Percentiles rank a stretch among this genome's conserved stretches.
Evolutionary conservation across 192 early-diverging fungal genomes (phyloP).

Genomic region (Ambispora gerdemannii): DNA sequence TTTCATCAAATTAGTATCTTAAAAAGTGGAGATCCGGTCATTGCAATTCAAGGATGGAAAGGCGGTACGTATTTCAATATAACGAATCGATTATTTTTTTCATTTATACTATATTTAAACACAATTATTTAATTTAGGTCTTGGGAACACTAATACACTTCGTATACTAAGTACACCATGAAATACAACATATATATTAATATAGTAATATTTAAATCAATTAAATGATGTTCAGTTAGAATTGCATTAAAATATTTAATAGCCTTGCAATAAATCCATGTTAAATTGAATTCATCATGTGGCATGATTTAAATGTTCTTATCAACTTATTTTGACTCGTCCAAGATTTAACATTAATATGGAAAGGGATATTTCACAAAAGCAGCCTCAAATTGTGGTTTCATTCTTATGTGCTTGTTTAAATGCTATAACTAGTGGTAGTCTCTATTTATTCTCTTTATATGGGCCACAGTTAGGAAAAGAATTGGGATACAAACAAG

Average conservation of each 20-base stretch:
- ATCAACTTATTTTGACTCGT: no score
- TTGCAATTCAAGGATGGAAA: constrained; percentile 82
- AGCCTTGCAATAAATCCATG: no score
- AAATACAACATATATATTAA: background rate
- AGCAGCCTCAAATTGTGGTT: no score
- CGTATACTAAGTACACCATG: constrained; percentile 59
- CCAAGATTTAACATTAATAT: no score
- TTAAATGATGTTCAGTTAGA: no score
- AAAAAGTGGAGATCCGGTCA: constrained; percentile 65
- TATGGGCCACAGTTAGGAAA: background rate
- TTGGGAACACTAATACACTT: constrained; percentile 82
- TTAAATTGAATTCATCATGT: no score
- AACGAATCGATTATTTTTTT: background rate
- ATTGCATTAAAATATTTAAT: no score
- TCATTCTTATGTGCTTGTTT: background rate
- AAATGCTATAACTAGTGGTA: background rate
- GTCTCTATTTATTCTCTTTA: background rate
- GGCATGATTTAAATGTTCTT: no score
- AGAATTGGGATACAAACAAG: background rate
- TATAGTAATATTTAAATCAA: no score
- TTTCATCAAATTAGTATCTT: constrained; percentile 50
- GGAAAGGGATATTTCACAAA: no score
- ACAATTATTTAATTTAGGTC: constrained; percentile 16
- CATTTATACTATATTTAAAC: background rate
- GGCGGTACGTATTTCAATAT: constrained; percentile 43